Evolutionary conservation across 1,139 yeast species (phyloP), one percentile per base, ranked within the genome.

Genomic region (Komagataea norvegica): DNA sequence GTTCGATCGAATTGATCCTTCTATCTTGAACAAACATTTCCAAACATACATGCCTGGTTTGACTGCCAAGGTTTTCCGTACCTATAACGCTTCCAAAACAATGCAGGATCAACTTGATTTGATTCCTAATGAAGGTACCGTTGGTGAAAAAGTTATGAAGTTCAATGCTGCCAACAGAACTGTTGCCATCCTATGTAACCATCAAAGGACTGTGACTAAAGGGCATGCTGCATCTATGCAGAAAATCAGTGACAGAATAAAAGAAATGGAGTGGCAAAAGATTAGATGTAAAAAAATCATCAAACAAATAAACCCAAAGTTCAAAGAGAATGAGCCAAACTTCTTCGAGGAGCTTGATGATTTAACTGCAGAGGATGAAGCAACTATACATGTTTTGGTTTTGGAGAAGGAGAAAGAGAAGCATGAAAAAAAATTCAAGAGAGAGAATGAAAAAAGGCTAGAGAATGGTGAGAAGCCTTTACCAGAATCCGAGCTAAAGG

Each of bases 61-160:
- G 50, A 87, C 96, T 0, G 97, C 98, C 9, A 89, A 89, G 60
- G 96, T 88, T 16, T 91, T 91, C 71, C 94, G 97, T 78, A 89
- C 97, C 0, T 91, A 86, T 59, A 89, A 89, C 64, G 97, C 97
- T 0, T 85, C 96, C 2, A 85, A 86, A 57, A 88, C 96, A 3
- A 88, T 89, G 96, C 96, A 89, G 63, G 94, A 88, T 56, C 96
- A 87, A 60, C 61, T 89, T 43, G 95, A 86, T 57, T 64, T 79
- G 54, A 87, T 89, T 46, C 72, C 79, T 16, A 82, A 86, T 56
- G 83, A 77, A 56, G 96, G 96, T 25, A 79, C 95, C 0, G 83
- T 87, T 11, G 80, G 84, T 14, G 96, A 89, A 57, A 89, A 88
- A 56, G 81, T 88, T 36, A 80, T 88, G 40, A 79, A 77, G 46